phyloP scores from a whole-genome alignment of 2,329 filamentous ascomycete species.

The Paraphoma sp. region DNA sequence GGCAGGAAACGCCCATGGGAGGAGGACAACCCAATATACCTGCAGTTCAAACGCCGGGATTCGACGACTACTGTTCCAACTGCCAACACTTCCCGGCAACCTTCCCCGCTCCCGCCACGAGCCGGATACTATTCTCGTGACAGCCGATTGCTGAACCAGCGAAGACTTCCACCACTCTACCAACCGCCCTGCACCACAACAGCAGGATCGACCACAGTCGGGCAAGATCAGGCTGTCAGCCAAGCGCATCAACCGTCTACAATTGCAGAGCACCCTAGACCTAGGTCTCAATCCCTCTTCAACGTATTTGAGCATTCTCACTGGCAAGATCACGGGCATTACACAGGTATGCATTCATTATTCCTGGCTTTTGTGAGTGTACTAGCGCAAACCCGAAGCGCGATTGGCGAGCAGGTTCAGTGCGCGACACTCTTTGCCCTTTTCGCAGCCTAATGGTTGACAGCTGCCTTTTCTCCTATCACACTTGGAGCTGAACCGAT shows the following conservation, averaged over 20 bases:
- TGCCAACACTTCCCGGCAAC: conserved; percentile 11
- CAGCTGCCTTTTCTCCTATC: conserved; percentile 6
- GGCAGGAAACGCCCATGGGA: conserved; percentile 43
- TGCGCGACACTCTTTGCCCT: conserved; percentile 11
- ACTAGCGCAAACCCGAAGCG: conserved; percentile 10
- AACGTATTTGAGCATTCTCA: conserved; percentile 22
- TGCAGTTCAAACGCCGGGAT: conserved; percentile 24
- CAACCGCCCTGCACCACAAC: conserved; percentile 23
- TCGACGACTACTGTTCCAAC: conserved; percentile 9
- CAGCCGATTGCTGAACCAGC: conserved; percentile 20
- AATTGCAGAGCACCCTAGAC: conserved; percentile 11
- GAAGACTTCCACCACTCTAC: conserved; percentile 33
- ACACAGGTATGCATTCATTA: conserved; percentile 25
- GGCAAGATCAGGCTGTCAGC: conserved; percentile 10
- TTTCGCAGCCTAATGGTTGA: conserved; percentile 2
- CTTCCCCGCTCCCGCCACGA: conserved; percentile 37
- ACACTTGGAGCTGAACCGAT: conserved; percentile 28
- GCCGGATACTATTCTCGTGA: conserved; percentile 31
- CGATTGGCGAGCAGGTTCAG: conserved; percentile 10
- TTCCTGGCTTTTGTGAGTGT: conserved; percentile 8
- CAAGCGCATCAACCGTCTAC: conserved; percentile 6
- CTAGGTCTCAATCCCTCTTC: conserved; percentile 31
- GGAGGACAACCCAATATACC: conserved; percentile 23
- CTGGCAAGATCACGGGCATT: conserved; percentile 11
- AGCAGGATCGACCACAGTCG: conserved; percentile 14